A percentile compares a stretch with the other conserved stretches of the same genome.
phyloP scores from a whole-genome alignment of 345 rosid genomes.

The Alliaria petiolata region DNA sequence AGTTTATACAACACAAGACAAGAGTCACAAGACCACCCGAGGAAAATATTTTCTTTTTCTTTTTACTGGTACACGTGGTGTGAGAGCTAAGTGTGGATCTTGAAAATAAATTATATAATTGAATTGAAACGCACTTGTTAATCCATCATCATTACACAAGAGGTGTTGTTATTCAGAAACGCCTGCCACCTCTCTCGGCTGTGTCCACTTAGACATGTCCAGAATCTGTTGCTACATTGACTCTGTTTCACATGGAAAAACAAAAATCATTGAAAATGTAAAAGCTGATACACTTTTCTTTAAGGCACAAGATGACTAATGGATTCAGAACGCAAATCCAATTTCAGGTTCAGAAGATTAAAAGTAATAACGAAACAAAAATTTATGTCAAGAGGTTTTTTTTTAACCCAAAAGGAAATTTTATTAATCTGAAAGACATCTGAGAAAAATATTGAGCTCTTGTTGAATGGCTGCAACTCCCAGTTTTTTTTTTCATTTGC shows the following conservation, averaged over 20 bases:
- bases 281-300: neutral
- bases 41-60: too few relatives aligned
- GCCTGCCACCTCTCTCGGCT: constrained; percentile 1
- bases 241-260: too few relatives aligned
- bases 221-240: neutral
- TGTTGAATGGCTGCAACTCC: constrained; percentile 10
- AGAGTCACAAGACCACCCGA: too few relatives aligned
- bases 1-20: too few relatives aligned
- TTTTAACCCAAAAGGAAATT: neutral
- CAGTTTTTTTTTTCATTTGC: constrained; percentile 26
- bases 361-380: neutral
- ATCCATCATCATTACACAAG: constrained; percentile 12
- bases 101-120: neutral
- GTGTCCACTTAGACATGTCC: neutral
- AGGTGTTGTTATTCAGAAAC: neutral
- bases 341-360: too few relatives aligned
- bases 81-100: constrained; percentile 23
- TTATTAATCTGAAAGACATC: constrained; percentile 3
- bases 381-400: neutral
- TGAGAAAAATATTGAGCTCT: neutral
- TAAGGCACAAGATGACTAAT: neutral
- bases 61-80: constrained; percentile 15
- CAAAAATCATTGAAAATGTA: too few relatives aligned
- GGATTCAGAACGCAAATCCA: too few relatives aligned
- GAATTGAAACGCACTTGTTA: constrained; percentile 6